These are phyloP conservation scores for Fusarium continuum DNA, from an alignment of 2,329 filamentous ascomycete genomes.

Conservation along the genomic window DNA sequence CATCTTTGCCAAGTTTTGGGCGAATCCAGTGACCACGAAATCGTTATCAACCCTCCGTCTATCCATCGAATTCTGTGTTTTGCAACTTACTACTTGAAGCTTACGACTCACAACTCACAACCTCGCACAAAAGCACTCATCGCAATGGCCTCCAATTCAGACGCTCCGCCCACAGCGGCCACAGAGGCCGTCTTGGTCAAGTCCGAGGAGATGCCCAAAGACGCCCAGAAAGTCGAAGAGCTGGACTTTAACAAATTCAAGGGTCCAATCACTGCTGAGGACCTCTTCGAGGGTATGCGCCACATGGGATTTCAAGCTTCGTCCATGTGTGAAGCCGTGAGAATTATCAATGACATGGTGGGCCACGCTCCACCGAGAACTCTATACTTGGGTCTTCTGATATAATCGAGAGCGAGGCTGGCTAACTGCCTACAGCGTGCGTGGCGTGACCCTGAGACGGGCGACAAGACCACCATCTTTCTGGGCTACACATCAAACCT, in stretches of 20 bases:
- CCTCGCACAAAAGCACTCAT: neutral
- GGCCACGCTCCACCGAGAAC: constrained; percentile 3
- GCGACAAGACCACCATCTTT: constrained; percentile 88
- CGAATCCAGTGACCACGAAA: neutral
- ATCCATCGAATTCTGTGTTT: constrained; percentile 3
- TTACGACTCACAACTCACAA: constrained; percentile 1
- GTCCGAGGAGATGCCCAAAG: constrained; percentile 82
- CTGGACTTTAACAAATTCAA: constrained; percentile 90
- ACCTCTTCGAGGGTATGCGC: constrained; percentile 82
- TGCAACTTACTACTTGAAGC: constrained; percentile 3
- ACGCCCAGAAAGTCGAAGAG: constrained; percentile 83
- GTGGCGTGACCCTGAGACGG: constrained; percentile 83
- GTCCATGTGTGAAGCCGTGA: constrained; percentile 84
- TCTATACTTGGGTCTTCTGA: neutral
- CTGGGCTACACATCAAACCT: constrained; percentile 97
- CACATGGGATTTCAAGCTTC: constrained; percentile 80
- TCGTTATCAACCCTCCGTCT: neutral
- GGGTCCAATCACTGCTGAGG: constrained; percentile 81
- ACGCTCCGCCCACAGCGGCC: constrained; percentile 66
- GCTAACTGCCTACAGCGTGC: constrained; percentile 61
- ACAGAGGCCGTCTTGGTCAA: constrained; percentile 85
- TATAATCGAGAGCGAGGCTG: neutral
- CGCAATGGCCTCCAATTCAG: constrained; percentile 46
- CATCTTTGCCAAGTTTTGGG: neutral
- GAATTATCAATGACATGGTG: constrained; percentile 97